Base-by-base conservation (phyloP, 805 yeast genomes). In the Starmerella gropengiesseri region DNA sequence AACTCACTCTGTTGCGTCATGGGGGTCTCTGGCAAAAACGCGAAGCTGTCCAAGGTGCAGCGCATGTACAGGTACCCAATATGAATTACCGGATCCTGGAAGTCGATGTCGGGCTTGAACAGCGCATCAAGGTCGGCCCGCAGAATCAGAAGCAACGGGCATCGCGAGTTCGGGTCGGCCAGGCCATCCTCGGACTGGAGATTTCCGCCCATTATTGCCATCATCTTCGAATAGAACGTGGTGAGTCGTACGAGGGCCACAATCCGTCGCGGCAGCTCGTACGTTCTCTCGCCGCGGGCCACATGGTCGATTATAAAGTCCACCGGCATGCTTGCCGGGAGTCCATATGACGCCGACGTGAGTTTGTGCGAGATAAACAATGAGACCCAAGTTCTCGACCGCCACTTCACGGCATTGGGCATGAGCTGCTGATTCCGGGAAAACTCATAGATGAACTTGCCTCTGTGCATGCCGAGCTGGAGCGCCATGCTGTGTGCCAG, bases 341-440 rank as follows among this genome's bases (percentile, higher is more conserved):
- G 64, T 0, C 96, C 96, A 34, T 86, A 62, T 28, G 78, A 75
- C 11, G 93, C 80, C 4, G 94, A 79, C 91, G 95, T 83, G 56
- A 85, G 81, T 53, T 86, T 93, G 57, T 86, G 95, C 35, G 84
- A 71, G 56, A 86, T 81, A 60, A 81, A 87, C 3, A 83, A 80
- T 2, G 89, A 86, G 22, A 85, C 64, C 96, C 96, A 87, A 1
- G 94, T 75, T 52, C 95, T 68, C 1, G 95, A 85, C 60, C 96
- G 71, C 96, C 95, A 87, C 56, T 77, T 78, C 53, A 84, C 95
- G 5, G 95, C 89, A 61, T 87, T 85, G 0, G 89, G 89, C 61
- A 86, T 68, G 19, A 83, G 74, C 4, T 81, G 91, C 58, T 87
- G 96, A 23, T 89, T 82, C 55, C 96, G 70, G 6, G 93, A 79